Evolutionary conservation across 1,139 yeast species (phyloP).

Genomic region (Pichiaceae sp.): DNA sequence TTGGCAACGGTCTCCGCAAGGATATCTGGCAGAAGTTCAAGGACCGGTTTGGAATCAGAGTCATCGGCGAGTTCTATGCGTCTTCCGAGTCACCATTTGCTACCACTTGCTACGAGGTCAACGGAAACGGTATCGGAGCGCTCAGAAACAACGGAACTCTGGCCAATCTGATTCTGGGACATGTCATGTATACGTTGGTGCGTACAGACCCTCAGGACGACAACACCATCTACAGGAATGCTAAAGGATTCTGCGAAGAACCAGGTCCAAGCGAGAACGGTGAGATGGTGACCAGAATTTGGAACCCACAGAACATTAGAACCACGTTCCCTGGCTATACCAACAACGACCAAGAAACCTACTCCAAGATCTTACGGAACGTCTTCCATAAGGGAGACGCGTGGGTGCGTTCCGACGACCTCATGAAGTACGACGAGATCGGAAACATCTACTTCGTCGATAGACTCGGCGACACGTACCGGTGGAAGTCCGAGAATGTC

Average conservation of each 20-base stretch:
- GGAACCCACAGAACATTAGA: constrained; percentile 54
- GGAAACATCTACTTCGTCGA: constrained; percentile 81
- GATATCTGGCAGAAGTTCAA: constrained; percentile 87
- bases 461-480: constrained; percentile 89
- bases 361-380: constrained; percentile 61
- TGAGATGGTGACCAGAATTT: constrained; percentile 71
- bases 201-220: constrained; percentile 81
- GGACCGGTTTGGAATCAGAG: constrained; percentile 62
- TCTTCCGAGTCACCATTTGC: constrained; percentile 93
- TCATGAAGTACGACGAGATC: constrained; percentile 59
- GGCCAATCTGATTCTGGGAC: constrained; percentile 44
- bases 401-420: constrained; percentile 85
- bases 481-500: constrained; percentile 97
- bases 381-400: constrained; percentile 87
- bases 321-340: constrained; percentile 86
- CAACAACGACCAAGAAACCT: constrained; percentile 73
- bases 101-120: constrained; percentile 79
- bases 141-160: constrained; percentile 76
- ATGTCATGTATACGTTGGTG: constrained; percentile 49
- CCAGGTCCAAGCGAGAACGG: constrained; percentile 66
- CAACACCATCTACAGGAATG: constrained; percentile 60
- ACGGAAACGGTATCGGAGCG: constrained; percentile 73
- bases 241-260: constrained; percentile 50
- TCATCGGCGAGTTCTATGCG: constrained; percentile 87
- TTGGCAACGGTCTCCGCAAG: constrained; percentile 89